phyloP scores from a whole-genome alignment of 345 rosid genomes.

The Lagerstroemia speciosa region DNA sequence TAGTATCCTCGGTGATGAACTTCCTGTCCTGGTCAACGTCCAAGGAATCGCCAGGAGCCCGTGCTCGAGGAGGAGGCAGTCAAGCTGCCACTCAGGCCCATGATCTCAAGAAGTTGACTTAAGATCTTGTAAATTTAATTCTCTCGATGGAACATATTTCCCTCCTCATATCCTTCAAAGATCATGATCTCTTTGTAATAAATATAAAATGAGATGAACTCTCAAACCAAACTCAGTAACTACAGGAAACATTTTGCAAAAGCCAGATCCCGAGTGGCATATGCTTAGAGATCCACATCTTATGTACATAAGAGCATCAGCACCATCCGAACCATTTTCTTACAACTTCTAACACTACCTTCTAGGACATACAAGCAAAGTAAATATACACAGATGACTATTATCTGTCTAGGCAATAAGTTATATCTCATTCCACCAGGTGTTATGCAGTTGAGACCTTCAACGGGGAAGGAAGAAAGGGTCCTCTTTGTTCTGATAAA shows the following conservation, averaged over 20 bases:
- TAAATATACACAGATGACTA: background rate
- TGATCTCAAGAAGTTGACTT: no score
- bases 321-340: background rate
- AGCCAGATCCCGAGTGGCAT: background rate
- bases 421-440: background rate
- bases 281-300: background rate
- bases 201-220: background rate
- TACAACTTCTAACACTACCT: background rate
- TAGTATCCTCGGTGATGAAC: constrained; percentile 4
- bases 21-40: constrained; percentile 15
- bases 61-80: constrained; percentile 15
- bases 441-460: background rate
- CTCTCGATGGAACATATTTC: no score
- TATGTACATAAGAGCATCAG: background rate
- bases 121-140: no score
- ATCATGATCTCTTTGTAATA: no score
- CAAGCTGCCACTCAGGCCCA: constrained; percentile 8
- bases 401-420: background rate
- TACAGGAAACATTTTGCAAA: background rate
- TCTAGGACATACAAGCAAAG: no score
- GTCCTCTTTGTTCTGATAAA: constrained; percentile 55
- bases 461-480: constrained; percentile 32
- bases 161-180: no score
- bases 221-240: background rate
- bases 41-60: constrained; percentile 7